Conservation (phyloP, 1,284 basidiomycete species). For the Naganishia liquefaciens region DNA sequence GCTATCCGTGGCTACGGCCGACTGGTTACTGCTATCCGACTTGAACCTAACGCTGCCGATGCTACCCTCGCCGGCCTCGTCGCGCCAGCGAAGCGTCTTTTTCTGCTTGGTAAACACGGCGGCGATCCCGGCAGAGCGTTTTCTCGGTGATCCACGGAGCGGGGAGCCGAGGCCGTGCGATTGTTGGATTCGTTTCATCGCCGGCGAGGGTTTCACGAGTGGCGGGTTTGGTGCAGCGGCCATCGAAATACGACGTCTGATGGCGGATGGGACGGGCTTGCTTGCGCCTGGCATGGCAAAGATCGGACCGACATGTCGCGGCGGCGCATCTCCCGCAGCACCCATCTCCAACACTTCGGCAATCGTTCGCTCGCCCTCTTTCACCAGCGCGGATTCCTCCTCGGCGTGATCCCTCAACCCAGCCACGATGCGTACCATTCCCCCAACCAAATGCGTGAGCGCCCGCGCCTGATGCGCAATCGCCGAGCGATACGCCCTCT, state of each 20-base stretch:
- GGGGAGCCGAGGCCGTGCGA: constrained; percentile 17
- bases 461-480: constrained; percentile 67
- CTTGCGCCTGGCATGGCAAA: constrained; percentile 25
- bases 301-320: constrained; percentile 30
- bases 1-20: constrained; percentile 3
- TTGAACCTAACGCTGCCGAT: constrained; percentile 62
- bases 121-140: constrained; percentile 54
- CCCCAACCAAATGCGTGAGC: constrained; percentile 69
- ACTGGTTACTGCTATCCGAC: constrained; percentile 2
- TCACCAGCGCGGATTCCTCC: constrained; percentile 47
- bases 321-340: constrained; percentile 25
- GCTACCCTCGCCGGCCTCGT: constrained; percentile 79
- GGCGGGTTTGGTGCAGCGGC: constrained; percentile 11
- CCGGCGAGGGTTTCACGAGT: constrained; percentile 31
- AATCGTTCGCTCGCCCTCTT: constrained; percentile 52
- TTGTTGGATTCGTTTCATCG: constrained; percentile 29
- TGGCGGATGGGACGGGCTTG: constrained; percentile 15
- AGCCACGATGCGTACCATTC: constrained; percentile 76
- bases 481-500: constrained; percentile 66
- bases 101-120: constrained; percentile 47
- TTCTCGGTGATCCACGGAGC: constrained; percentile 64
- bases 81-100: constrained; percentile 85
- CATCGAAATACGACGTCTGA: neutral
- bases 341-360: constrained; percentile 65
- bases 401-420: constrained; percentile 64